phyloP scores from a whole-genome alignment of 352 stramenopile genomes.

The Globisporangium apiculatum region DNA sequence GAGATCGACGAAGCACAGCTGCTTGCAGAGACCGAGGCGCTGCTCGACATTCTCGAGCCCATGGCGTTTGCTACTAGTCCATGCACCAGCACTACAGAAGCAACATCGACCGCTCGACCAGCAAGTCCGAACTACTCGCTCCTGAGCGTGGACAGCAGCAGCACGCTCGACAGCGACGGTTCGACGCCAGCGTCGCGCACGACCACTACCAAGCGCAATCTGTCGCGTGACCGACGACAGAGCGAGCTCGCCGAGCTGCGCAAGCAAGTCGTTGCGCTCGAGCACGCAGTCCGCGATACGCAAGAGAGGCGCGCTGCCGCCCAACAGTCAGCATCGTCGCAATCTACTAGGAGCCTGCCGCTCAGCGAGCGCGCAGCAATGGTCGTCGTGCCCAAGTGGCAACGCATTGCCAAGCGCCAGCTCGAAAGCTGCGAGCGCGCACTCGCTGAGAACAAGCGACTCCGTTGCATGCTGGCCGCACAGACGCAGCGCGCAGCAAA shows the following conservation, averaged over 20 bases:
- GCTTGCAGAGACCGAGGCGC: background rate
- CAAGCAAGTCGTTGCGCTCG: constrained; percentile 1
- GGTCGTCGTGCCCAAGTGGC: constrained; percentile 6
- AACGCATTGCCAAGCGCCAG: constrained; percentile 11
- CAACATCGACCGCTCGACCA: no score
- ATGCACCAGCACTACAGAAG: no score
- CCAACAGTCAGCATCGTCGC: no score
- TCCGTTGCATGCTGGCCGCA: constrained; percentile 2
- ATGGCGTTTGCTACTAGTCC: background rate
- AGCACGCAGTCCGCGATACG: background rate
- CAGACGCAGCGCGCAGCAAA: constrained; percentile 7
- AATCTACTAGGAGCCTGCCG: no score
- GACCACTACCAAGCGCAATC: constrained; percentile 3
- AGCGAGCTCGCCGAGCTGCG: constrained; percentile 7
- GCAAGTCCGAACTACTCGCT: no score
- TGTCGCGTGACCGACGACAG: constrained; percentile 8
- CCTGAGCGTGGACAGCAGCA: background rate
- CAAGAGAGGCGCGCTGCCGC: background rate
- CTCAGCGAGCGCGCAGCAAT: no score
- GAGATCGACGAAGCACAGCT: background rate
- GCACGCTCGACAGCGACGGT: background rate
- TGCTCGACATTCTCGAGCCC: constrained; percentile 1
- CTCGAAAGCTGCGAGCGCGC: background rate
- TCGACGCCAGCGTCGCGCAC: constrained; percentile 1
- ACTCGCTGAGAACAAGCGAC: constrained; percentile 6